Percentiles rank a stretch among this genome's conserved stretches.
Conservation (phyloP, 345 rosid genomes). For the Brassica juncea region DNA sequence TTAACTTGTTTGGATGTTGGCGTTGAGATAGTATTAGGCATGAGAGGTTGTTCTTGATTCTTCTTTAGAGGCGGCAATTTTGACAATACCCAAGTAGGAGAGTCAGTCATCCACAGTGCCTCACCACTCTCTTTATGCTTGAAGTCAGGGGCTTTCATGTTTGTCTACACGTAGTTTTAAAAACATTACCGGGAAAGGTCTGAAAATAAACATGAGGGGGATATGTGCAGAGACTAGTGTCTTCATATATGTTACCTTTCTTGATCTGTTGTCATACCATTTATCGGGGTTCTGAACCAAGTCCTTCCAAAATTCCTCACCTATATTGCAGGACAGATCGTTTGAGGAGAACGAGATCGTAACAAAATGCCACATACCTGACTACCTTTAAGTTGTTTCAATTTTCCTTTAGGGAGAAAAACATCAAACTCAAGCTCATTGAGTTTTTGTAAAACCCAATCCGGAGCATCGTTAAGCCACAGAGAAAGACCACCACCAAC, state of each 20-base stretch:
- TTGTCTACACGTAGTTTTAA: slow-evolving; percentile 30
- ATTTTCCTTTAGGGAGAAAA: slow-evolving; percentile 26
- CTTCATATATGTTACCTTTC: slow-evolving; percentile 50
- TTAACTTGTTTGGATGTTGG: background rate
- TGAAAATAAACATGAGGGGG: background rate
- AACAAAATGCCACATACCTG: slow-evolving; percentile 1
- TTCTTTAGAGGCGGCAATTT: slow-evolving; percentile 56
- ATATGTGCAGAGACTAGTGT: background rate
- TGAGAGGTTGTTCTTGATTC: slow-evolving; percentile 26
- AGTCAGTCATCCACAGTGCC: slow-evolving; percentile 54
- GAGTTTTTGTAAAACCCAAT: slow-evolving; percentile 48
- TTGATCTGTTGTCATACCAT: slow-evolving; percentile 74
- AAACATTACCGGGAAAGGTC: slow-evolving; percentile 8
- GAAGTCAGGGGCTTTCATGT: slow-evolving; percentile 61
- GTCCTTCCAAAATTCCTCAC: slow-evolving; percentile 69
- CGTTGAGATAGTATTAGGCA: slow-evolving; percentile 12
- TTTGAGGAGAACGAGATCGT: background rate
- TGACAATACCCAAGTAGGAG: slow-evolving; percentile 63
- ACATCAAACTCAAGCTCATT: slow-evolving; percentile 45
- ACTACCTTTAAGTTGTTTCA: slow-evolving; percentile 48
- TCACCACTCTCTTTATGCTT: slow-evolving; percentile 66
- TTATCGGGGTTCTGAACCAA: slow-evolving; percentile 59
- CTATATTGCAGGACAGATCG: slow-evolving; percentile 40
- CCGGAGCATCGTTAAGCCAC: slow-evolving; percentile 61
- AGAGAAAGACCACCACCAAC: slow-evolving; percentile 42